A percentile compares a stretch with the other conserved stretches of the same genome.
Evolutionary conservation across 2,329 filamentous ascomycete species (phyloP).

Genomic region (Phoma herbarum): DNA sequence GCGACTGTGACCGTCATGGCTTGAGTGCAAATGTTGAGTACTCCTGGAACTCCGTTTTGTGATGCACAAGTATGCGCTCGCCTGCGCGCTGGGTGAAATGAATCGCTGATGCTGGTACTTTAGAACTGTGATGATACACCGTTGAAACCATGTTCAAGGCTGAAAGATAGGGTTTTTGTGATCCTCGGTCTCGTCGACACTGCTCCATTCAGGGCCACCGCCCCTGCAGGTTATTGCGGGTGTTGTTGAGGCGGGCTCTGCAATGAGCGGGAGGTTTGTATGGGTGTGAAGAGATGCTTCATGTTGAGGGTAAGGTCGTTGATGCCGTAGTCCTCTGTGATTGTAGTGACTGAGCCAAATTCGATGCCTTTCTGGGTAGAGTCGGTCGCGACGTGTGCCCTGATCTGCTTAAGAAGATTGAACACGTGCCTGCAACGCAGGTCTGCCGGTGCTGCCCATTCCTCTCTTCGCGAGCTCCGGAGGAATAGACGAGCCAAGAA

Average conservation of each 20-base stretch:
- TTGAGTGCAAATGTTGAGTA: slow-evolving; percentile 21
- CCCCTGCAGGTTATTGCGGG: background rate
- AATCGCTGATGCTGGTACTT: slow-evolving; percentile 26
- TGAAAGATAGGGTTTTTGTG: slow-evolving; percentile 19
- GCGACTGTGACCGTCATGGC: slow-evolving; percentile 29
- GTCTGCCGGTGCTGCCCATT: slow-evolving; percentile 67
- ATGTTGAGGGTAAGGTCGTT: slow-evolving; percentile 74
- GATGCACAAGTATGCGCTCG: slow-evolving; percentile 38
- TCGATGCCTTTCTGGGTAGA: slow-evolving; percentile 72
- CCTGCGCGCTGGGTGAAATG: slow-evolving; percentile 26
- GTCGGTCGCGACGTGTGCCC: slow-evolving; percentile 69
- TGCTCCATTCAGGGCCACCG: background rate
- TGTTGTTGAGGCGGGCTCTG: slow-evolving; percentile 14
- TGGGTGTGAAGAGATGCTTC: slow-evolving; percentile 73
- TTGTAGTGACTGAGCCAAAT: slow-evolving; percentile 72
- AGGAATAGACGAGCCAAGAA: slow-evolving; percentile 74
- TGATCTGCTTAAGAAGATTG: slow-evolving; percentile 67
- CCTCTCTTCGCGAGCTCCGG: slow-evolving; percentile 63
- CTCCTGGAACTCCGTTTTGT: slow-evolving; percentile 41
- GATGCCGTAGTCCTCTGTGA: slow-evolving; percentile 72
- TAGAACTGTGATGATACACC: slow-evolving; percentile 33
- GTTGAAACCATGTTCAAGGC: slow-evolving; percentile 29
- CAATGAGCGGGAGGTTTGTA: slow-evolving; percentile 40
- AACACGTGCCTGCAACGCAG: slow-evolving; percentile 69
- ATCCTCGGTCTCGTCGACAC: slow-evolving; percentile 5